These are phyloP conservation scores for Boletus bicolor DNA, from an alignment of 768 basidiomycete species.

Conservation along the genomic window DNA sequence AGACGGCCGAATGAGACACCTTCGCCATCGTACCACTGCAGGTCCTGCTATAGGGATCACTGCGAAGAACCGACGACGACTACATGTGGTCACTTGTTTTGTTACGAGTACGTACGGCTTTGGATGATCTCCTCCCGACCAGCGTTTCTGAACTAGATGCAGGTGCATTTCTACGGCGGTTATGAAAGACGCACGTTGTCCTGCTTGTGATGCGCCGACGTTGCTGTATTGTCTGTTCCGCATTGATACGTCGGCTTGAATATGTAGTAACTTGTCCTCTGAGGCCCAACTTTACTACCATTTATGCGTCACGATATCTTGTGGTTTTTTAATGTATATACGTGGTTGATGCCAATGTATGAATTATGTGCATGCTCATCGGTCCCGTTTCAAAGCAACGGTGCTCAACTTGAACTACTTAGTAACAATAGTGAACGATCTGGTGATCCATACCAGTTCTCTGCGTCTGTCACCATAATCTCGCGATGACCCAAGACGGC, in stretches of 20 bases:
- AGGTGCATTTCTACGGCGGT: constrained; percentile 56
- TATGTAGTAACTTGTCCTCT: neutral
- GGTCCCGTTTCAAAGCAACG: neutral
- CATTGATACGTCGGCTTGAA: constrained; percentile 39
- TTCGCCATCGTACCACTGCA: constrained; percentile 40
- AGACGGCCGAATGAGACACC: constrained; percentile 9
- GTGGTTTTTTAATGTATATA: constrained; percentile 1
- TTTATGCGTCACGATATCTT: neutral
- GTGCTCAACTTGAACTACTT: neutral
- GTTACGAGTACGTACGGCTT: constrained; percentile 37
- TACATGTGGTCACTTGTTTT: constrained; percentile 65
- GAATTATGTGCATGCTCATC: neutral
- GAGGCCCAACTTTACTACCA: neutral
- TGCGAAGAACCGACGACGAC: constrained; percentile 57
- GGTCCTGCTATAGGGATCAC: constrained; percentile 46
- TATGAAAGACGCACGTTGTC: constrained; percentile 46
- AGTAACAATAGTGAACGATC: neutral
- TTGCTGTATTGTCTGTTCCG: constrained; percentile 56
- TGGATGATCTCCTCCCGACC: neutral
- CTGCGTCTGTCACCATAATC: neutral
- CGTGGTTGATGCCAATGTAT: constrained; percentile 1
- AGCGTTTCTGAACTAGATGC: constrained; percentile 2
- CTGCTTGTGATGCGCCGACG: constrained; percentile 49
- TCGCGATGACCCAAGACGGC: neutral
- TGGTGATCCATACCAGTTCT: neutral